Evolutionary conservation across 2,329 filamentous ascomycete species (phyloP).

Genomic region (Pezicula radicicola): DNA sequence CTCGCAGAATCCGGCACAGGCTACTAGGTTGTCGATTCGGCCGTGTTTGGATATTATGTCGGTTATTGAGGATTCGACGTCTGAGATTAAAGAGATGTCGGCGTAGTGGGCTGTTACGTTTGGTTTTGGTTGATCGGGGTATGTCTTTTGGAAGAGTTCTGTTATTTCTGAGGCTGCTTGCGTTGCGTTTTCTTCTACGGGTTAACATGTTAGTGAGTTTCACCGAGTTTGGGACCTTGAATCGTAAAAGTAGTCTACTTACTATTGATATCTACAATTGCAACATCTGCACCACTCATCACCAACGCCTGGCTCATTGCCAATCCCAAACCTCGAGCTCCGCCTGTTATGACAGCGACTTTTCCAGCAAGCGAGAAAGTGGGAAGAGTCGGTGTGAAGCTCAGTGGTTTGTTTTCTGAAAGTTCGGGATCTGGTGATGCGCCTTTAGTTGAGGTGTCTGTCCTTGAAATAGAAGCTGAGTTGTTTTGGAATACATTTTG

Average conservation of each 20-base stretch:
- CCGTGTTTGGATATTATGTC: conserved; percentile 68
- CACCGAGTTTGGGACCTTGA: not conserved
- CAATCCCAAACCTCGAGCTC: conserved; percentile 78
- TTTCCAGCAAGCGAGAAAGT: conserved; percentile 80
- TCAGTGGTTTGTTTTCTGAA: conserved; percentile 65
- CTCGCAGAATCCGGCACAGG: conserved; percentile 91
- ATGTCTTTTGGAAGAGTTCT: conserved; percentile 71
- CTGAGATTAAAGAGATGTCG: conserved; percentile 75
- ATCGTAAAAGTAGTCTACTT: conserved; percentile 29
- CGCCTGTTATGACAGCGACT: conserved; percentile 81
- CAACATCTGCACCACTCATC: conserved; percentile 79
- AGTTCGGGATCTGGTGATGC: conserved; percentile 42
- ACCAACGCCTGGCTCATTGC: conserved; percentile 90
- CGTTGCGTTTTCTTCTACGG: conserved; percentile 72
- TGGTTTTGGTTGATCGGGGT: conserved; percentile 65
- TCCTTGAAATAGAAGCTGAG: too few species aligned
- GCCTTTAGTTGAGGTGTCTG: not conserved
- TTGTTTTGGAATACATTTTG: not conserved
- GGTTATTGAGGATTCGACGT: conserved; percentile 67
- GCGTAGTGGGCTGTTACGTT: conserved; percentile 83
- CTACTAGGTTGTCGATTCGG: conserved; percentile 85
- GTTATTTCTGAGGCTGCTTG: conserved; percentile 70
- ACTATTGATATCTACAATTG: conserved; percentile 90
- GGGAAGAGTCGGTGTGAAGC: conserved; percentile 80
- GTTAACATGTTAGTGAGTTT: not conserved